These are phyloP conservation scores for Globisporangium spinosum DNA, from an alignment of 352 stramenopile species.

Conservation along the genomic window DNA sequence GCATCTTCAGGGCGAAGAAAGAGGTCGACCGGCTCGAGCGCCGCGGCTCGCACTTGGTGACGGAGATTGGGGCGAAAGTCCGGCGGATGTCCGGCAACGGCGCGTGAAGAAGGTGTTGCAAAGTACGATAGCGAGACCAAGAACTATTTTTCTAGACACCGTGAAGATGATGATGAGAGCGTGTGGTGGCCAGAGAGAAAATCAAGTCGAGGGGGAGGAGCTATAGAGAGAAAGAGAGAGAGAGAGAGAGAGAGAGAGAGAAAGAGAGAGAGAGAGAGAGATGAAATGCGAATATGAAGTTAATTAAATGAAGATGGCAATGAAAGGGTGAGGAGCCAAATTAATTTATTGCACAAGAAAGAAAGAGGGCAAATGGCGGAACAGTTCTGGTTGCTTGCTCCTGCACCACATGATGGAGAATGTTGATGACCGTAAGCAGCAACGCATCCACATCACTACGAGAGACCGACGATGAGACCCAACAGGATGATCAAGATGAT, in stretches of 20 bases:
- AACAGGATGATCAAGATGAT: conserved; percentile 57
- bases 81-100: conserved; percentile 3
- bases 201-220: neutral
- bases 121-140: neutral
- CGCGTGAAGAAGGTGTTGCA: neutral
- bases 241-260: too few relatives aligned
- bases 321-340: neutral
- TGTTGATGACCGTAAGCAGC: neutral
- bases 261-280: too few relatives aligned
- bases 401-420: neutral
- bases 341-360: conserved; percentile 18
- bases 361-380: neutral
- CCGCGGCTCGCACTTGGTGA: conserved; percentile 40
- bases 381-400: neutral
- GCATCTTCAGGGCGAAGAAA: conserved; percentile 40
- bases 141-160: neutral
- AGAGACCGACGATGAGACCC: conserved; percentile 40
- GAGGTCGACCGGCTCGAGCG: conserved; percentile 31
- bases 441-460: conserved; percentile 18
- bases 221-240: too few relatives aligned
- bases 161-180: neutral
- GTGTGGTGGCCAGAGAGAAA: neutral
- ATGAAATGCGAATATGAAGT: neutral
- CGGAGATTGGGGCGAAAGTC: conserved; percentile 31
- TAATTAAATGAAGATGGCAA: neutral